Conservation (phyloP, 2,329 filamentous ascomycete genomes). For the Colletotrichum sp. region DNA sequence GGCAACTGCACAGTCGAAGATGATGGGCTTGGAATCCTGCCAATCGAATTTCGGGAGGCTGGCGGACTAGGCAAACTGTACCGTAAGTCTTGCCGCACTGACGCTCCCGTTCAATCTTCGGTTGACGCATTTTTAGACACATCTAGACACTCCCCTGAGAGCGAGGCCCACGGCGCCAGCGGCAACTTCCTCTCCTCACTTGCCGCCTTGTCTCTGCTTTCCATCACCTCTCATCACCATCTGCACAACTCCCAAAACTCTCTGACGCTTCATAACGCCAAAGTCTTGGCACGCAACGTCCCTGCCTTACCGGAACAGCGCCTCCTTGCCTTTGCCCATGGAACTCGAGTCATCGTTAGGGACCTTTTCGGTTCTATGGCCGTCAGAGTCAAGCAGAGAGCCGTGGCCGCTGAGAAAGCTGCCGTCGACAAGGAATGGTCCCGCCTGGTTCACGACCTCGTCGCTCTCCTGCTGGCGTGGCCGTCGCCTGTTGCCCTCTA, state of each 20-base stretch:
- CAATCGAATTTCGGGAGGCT: slow-evolving; percentile 71
- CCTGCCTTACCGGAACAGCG: slow-evolving; percentile 66
- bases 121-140: slow-evolving; percentile 63
- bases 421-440: slow-evolving; percentile 70
- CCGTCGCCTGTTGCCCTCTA: slow-evolving; percentile 59
- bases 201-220: slow-evolving; percentile 76
- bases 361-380: slow-evolving; percentile 92
- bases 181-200: slow-evolving; percentile 82
- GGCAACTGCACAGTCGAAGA: slow-evolving; percentile 85
- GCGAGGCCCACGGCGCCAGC: slow-evolving; percentile 65
- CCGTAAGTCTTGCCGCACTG: slow-evolving; percentile 55
- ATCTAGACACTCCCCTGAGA: slow-evolving; percentile 66
- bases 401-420: slow-evolving; percentile 55
- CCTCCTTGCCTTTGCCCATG: slow-evolving; percentile 63
- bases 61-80: slow-evolving; percentile 78
- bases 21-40: slow-evolving; percentile 78
- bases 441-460: slow-evolving; percentile 60
- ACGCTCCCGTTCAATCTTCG: neutral
- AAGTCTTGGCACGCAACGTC: slow-evolving; percentile 65
- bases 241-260: slow-evolving; percentile 66
- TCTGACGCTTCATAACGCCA: slow-evolving; percentile 74
- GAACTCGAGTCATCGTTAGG: slow-evolving; percentile 77
- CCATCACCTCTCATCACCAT: slow-evolving; percentile 74
- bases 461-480: slow-evolving; percentile 76
- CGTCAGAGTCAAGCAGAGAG: slow-evolving; percentile 84